Conservation (phyloP, 768 basidiomycete species). For the Leccinum longicurvipes region DNA sequence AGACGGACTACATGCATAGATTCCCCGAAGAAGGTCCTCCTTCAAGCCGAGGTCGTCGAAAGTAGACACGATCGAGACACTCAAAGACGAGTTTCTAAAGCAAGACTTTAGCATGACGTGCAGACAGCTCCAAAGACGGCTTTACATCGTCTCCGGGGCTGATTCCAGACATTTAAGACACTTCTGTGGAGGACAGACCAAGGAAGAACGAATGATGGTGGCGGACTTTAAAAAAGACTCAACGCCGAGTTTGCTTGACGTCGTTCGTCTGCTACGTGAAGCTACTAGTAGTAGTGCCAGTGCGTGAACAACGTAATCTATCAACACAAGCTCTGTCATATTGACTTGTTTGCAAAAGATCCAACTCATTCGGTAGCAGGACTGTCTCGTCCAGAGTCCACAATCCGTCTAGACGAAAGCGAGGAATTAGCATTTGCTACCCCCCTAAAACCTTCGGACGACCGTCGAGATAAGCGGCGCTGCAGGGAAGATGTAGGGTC, state of each 20-base stretch:
- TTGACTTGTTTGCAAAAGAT: neutral
- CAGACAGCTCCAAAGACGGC: constrained; percentile 16
- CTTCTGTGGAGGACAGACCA: constrained; percentile 13
- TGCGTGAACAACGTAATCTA: constrained; percentile 1
- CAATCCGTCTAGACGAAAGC: constrained; percentile 17
- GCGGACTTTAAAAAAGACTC: constrained; percentile 55
- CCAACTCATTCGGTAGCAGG: constrained; percentile 13
- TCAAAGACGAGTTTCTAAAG: constrained; percentile 88
- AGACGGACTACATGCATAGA: constrained; percentile 92
- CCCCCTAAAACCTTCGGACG: constrained; percentile 11
- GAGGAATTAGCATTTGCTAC: constrained; percentile 20
- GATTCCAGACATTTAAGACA: constrained; percentile 71
- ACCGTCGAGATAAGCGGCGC: constrained; percentile 42
- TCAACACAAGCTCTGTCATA: neutral
- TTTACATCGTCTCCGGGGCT: constrained; percentile 82
- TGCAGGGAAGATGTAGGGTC: constrained; percentile 25
- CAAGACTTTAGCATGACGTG: neutral
- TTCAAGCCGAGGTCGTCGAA: constrained; percentile 91
- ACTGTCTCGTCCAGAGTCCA: constrained; percentile 4
- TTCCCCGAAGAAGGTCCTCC: constrained; percentile 91
- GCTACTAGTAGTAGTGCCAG: neutral
- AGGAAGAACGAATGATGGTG: constrained; percentile 18
- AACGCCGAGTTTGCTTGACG: no score
- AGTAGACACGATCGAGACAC: constrained; percentile 85
- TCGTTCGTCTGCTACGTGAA: no score